These are phyloP conservation scores for Zancudomyces culisetae DNA, from an alignment of 371 early-diverging fungal species.

Conservation along the genomic window DNA sequence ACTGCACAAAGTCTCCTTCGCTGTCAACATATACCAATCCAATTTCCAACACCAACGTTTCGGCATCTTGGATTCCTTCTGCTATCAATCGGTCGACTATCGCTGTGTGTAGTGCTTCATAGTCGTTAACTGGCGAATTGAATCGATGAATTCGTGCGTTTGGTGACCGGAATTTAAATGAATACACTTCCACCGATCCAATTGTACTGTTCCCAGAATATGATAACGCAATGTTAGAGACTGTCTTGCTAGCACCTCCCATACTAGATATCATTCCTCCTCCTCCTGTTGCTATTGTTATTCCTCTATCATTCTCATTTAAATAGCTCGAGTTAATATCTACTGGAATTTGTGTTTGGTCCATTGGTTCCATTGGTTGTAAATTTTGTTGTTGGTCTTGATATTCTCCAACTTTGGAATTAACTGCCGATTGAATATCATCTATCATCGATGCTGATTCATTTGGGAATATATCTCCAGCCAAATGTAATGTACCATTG, in stretches of 20 bases:
- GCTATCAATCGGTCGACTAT: conserved; percentile 29
- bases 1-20: conserved; percentile 67
- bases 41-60: conserved; percentile 26
- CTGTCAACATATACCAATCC: conserved; percentile 71
- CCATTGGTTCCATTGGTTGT: background rate
- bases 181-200: conserved; percentile 25
- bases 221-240: background rate
- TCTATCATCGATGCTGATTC: conserved; percentile 33
- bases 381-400: background rate
- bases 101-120: conserved; percentile 27
- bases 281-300: background rate
- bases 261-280: too few relatives aligned
- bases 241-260: background rate
- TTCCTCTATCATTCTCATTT: background rate
- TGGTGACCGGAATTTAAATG: conserved; percentile 63
- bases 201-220: background rate
- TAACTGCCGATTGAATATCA: conserved; percentile 26
- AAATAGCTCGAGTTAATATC: background rate
- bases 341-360: background rate
- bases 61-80: conserved; percentile 26
- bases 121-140: conserved; percentile 29
- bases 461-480: conserved; percentile 29
- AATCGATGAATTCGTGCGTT: conserved; percentile 60
- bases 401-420: conserved; percentile 26
- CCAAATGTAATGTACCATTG: conserved; percentile 18